Percentiles rank a stretch among this genome's conserved stretches.
These are phyloP conservation scores for Ogataea pignaliae DNA, from an alignment of 805 yeast genomes.

Conservation along the genomic window DNA sequence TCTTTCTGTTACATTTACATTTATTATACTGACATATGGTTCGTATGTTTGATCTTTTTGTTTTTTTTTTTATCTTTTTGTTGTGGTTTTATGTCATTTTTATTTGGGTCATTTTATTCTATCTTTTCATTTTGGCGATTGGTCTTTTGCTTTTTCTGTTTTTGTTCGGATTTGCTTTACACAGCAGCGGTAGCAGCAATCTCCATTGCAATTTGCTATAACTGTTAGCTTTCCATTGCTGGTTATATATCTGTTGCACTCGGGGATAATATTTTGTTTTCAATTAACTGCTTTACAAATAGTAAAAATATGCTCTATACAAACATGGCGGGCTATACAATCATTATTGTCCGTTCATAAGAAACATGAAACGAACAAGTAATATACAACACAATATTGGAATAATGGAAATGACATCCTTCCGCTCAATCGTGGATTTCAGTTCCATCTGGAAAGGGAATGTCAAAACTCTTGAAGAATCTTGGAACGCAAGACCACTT, in stretches of 20 bases:
- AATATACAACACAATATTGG: too few species aligned
- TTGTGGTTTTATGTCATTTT: neutral
- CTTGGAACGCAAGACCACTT: constrained; percentile 49
- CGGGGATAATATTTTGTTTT: neutral
- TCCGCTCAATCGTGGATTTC: neutral
- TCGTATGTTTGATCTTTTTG: neutral
- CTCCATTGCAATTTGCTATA: too few species aligned
- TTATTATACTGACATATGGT: neutral
- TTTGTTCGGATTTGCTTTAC: neutral
- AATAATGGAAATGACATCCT: too few species aligned
- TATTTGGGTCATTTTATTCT: neutral
- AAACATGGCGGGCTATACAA: too few species aligned
- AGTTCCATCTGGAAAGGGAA: constrained; percentile 3
- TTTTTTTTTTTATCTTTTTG: neutral
- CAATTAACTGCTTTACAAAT: neutral
- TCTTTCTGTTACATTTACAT: neutral
- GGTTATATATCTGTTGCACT: neutral
- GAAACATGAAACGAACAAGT: too few species aligned
- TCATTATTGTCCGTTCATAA: too few species aligned
- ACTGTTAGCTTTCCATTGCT: too few species aligned
- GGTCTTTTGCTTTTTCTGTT: neutral
- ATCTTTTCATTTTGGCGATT: neutral
- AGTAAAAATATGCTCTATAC: neutral
- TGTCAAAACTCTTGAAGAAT: constrained; percentile 26
- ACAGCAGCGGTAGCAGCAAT: too few species aligned